Evolutionary conservation across 495 filamentous ascomycete species (phyloP), one percentile per base, ranked within the genome.

Genomic region (Hypoxylon lienhwacheense): DNA sequence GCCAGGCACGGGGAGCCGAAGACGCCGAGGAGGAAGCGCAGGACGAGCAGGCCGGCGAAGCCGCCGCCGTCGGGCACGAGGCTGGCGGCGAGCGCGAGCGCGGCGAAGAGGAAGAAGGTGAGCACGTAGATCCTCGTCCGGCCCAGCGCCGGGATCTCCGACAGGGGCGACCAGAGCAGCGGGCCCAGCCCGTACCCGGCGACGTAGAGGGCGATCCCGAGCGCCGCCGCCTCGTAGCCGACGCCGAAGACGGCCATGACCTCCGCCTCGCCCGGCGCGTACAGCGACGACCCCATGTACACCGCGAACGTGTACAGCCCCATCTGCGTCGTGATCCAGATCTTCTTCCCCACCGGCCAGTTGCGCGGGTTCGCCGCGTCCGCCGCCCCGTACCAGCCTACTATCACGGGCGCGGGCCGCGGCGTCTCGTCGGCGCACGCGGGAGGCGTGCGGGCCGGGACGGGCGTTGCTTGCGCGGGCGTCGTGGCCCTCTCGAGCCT

Each of bases 1-100:
- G 81, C 86, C 12, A 95, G 65, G 52, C 92, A 91, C 6, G 90
- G 88, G 32, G 80, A 82, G 2, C 87, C 88, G 15, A 85, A 80
- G 14, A 92, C 70, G 1, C 90, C 90, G 39, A 82, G 79, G 42
- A 92, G 71, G 57, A 92, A 91, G 1, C 89, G 79, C 34, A 79
- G 73, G n/a, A 87, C 69, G 17, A 90, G 71, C 75, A 90, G 78
- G 0, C 87, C 86, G 35, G 74, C 65, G 19, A 89, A 82, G 51
- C 88, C 89, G 6, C 77, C 72, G n/a, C n/a, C n/a, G n/a, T n/a
- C n/a, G n/a, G n/a, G n/a, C 4, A 90, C 86, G 5, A 93, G 75
- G 1, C 85, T 86, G 47, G 86, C 86, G 1, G 88, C 89, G 32
- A 95, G 78, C 8, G 89, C 72, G 75, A 84, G 85, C 34, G 89